phyloP scores from a whole-genome alignment of 176 grass and related monocot species.

The Triticum dicoccoides region DNA sequence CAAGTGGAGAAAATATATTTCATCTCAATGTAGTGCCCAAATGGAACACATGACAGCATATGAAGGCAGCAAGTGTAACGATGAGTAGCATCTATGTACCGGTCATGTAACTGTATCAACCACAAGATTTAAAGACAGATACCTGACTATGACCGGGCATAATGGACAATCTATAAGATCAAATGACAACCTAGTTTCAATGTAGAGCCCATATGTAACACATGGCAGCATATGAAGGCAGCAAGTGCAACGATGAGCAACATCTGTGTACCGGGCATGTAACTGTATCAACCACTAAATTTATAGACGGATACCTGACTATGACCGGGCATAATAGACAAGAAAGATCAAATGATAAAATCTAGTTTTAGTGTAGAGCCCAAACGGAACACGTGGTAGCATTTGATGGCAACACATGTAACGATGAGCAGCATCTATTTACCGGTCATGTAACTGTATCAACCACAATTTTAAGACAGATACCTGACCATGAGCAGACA shows the following conservation, averaged over 20 bases:
- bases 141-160: constrained; percentile 39
- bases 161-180: background rate
- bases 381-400: constrained; percentile 50
- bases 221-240: constrained; percentile 7
- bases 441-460: constrained; percentile 49
- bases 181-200: background rate
- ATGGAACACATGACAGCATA: constrained; percentile 59
- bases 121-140: constrained; percentile 32
- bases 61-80: constrained; percentile 16
- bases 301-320: constrained; percentile 45
- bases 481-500: constrained; percentile 37
- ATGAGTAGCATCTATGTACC: constrained; percentile 28
- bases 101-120: constrained; percentile 54
- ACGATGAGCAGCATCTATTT: constrained; percentile 31
- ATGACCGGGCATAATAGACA: background rate
- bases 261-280: constrained; percentile 30
- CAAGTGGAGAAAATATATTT: background rate
- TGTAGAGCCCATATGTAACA: constrained; percentile 47
- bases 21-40: constrained; percentile 9
- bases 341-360: background rate
- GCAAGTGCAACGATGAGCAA: constrained; percentile 33
- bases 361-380: background rate
- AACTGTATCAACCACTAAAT: constrained; percentile 47
- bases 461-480: constrained; percentile 31
- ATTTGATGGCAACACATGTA: constrained; percentile 6